A percentile compares a stretch with the other conserved stretches of the same genome.
phyloP scores from a whole-genome alignment of 148 eudicot genomes.

The Rhododendron molle region DNA sequence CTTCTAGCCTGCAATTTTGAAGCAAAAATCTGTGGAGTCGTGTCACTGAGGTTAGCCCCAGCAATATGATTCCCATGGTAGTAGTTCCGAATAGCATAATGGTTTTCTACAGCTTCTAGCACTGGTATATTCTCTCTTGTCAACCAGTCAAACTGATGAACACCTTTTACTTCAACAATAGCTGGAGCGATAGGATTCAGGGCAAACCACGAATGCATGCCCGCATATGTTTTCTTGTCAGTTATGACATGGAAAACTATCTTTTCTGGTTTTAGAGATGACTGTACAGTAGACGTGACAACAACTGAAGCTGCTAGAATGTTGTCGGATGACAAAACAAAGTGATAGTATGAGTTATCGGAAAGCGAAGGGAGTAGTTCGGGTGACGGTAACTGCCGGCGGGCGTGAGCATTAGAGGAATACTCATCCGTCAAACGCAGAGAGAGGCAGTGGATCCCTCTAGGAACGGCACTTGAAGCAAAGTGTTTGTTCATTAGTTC shows the following conservation, averaged over 20 bases:
- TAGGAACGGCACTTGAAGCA: slow-evolving; percentile 94
- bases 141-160: slow-evolving; percentile 99
- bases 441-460: slow-evolving; percentile 93
- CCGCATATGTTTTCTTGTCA: slow-evolving; percentile 98
- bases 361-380: slow-evolving; percentile 86
- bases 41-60: slow-evolving; percentile 86
- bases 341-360: slow-evolving; percentile 81
- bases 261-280: slow-evolving; percentile 67
- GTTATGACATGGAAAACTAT: slow-evolving; percentile 95
- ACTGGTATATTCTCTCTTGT: slow-evolving; percentile 98
- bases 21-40: slow-evolving; percentile 86
- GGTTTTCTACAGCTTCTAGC: slow-evolving; percentile 96
- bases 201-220: slow-evolving; percentile 99
- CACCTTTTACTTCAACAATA: slow-evolving; percentile 90
- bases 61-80: slow-evolving; percentile 93
- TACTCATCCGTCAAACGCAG: slow-evolving; percentile 97
- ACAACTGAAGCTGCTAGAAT: slow-evolving; percentile 97
- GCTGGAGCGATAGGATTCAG: slow-evolving; percentile 82
- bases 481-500: slow-evolving; percentile 96
- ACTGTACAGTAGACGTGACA: slow-evolving; percentile 75
- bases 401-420: slow-evolving; percentile 98
- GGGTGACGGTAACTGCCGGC: slow-evolving; percentile 93
- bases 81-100: slow-evolving; percentile 71
- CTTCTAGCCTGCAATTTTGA: slow-evolving; percentile 93
- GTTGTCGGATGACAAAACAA: slow-evolving; percentile 82